Base-by-base conservation (phyloP, 2,329 filamentous ascomycete species). In the Nannizziopsis arthrosporioides region DNA sequence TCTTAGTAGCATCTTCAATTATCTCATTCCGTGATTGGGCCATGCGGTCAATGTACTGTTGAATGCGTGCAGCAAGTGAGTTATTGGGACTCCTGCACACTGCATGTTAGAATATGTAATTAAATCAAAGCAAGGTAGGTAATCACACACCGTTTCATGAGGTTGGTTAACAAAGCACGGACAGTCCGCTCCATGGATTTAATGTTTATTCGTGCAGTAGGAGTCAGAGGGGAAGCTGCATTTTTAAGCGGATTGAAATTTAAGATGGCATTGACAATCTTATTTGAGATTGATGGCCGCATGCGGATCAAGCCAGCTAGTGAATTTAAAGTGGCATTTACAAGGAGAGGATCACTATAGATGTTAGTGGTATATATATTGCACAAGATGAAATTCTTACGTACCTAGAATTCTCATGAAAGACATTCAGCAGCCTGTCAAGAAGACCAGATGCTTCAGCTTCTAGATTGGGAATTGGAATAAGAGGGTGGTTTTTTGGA, bases 101-200 rank as follows among this genome's bases (percentile, higher is more conserved):
- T 30, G 35, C 43, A 41, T 54, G 34, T 55, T 65, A 54, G 47
- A 36, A 14, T 1, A 42, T 14, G 19, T n/a, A 32, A 37, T 17
- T 18, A 9, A 30, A 18, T 31, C 38, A 48, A 18, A 32, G 40
- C 39, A 45, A 35, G 42, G 19, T 34, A 35, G 42, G 19, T 34
- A 22, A 19, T 31, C 42, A 53, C 72, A 55, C 73, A 85, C 82
- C 80, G 77, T 69, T 90, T 90, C 56, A 84, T 73, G 46, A 94
- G 72, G 65, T 95, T 89, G 46, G 89, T 76, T 35, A 96, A 73
- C 41, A 98, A 70, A 56, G 88, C 80, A 58, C 88, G 79, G 2
- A 85, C 85, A 18, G 92, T 98, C 62, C 94, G 87, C 65, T 95
- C 90, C 80, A 98, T 92, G 4, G 90, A 96, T 66, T 82, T 87